Percentiles rank a stretch among this genome's conserved stretches.
phyloP scores from a whole-genome alignment of 768 basidiomycete genomes.

The Hygrocybe punicea region DNA sequence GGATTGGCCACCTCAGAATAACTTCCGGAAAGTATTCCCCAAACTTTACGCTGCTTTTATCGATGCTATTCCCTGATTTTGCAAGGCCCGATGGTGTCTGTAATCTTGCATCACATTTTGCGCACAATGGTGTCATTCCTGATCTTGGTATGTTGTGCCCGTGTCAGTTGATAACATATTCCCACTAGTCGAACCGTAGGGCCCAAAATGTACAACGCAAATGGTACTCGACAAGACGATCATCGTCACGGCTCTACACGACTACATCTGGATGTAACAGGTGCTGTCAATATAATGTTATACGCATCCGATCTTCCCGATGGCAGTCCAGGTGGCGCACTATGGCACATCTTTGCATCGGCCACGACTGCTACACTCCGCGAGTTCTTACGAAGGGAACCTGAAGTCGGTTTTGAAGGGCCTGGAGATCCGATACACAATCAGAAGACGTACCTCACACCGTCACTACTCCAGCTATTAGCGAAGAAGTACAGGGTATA shows the following conservation, averaged over 20 bases:
- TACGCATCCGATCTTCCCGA: neutral
- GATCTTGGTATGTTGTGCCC: neutral
- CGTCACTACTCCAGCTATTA: neutral
- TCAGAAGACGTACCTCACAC: neutral
- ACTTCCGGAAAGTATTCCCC: neutral
- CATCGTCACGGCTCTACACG: constrained; percentile 1
- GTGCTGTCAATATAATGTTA: constrained; percentile 6
- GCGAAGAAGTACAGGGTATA: neutral
- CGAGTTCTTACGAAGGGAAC: neutral
- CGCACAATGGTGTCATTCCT: neutral
- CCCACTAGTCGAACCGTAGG: too few species aligned
- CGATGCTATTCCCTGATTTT: too few species aligned
- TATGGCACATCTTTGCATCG: constrained; percentile 2
- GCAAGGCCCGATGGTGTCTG: neutral
- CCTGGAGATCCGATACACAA: neutral
- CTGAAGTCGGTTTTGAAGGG: neutral
- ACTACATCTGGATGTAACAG: constrained; percentile 4
- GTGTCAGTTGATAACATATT: neutral
- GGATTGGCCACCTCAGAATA: neutral
- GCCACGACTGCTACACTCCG: neutral
- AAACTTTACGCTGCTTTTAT: neutral
- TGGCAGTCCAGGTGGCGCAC: neutral
- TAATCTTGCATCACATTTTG: neutral
- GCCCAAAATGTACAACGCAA: neutral
- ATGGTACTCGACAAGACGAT: neutral